Conservation (phyloP, 2,329 filamentous ascomycete species). For the Verticillium isaacii region DNA sequence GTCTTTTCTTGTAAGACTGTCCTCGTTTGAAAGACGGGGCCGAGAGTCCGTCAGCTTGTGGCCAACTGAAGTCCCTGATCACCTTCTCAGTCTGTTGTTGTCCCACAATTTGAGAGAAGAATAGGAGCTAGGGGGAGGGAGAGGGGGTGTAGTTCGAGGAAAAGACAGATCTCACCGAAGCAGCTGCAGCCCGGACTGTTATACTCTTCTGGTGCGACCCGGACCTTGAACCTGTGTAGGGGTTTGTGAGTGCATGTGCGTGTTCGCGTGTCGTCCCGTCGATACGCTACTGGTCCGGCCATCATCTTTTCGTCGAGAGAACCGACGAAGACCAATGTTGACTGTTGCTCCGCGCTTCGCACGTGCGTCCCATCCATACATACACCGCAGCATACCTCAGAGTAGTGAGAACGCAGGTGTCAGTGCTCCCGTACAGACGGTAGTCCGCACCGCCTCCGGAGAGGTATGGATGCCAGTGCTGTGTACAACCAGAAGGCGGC, state of each 20-base stretch:
- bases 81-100: background rate
- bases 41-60: background rate
- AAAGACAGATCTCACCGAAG: background rate
- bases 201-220: background rate
- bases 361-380: background rate
- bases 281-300: background rate
- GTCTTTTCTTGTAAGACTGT: conserved; percentile 10
- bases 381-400: background rate
- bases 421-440: background rate
- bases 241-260: background rate
- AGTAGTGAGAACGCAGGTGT: background rate
- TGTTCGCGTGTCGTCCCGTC: background rate
- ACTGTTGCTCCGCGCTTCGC: background rate
- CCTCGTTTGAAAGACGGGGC: conserved; percentile 9
- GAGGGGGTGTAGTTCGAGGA: background rate
- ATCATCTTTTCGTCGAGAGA: background rate
- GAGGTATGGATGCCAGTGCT: background rate
- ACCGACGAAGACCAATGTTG: background rate
- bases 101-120: background rate
- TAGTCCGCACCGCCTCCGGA: too few relatives aligned
- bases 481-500: background rate
- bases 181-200: background rate
- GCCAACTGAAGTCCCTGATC: background rate
- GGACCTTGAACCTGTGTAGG: background rate
- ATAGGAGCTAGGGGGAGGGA: background rate